Evolutionary conservation across 225 moss, liverwort and hornwort genomes (phyloP), one percentile per base, ranked within the genome.

Genomic region (Marchantia polymorpha): DNA sequence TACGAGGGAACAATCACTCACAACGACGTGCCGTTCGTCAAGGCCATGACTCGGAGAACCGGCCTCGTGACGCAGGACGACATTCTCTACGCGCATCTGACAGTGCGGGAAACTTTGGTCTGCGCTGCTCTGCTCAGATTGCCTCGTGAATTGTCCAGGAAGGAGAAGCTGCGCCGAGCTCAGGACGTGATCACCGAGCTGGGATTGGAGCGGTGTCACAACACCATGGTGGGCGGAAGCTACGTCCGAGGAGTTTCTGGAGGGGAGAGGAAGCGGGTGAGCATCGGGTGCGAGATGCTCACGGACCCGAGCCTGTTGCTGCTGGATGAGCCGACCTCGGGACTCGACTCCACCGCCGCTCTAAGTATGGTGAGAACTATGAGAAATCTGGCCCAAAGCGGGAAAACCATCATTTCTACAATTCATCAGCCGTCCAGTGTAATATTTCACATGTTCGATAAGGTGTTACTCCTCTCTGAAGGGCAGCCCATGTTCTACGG

Each of bases 31-130:
- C 77, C 83, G 12, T 22, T 89, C 78, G 30, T 30, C 23, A 76
- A 76, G 31, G 59, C 76, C 5, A 76, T 76, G 76, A 76, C 60
- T 6, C 76, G 76, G 7, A 76, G 95, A 65, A 93, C 89, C 76
- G 95, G 93, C 13, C 92, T 93, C 48, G 95, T 96, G 15, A 91
- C 90, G 14, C 95, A 93, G 75, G 93, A 96, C 69, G 95, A 96
- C 63, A 82, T 96, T 25, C 84, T 96, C 25, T 91, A 80, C 29
- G 74, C 80, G 12, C 92, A 96, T 68, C 88, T 96, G 22, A 96
- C 95, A 4, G 95, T 96, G 75, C 87, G 90, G 30, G 95, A 96
- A 73, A 96, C 93, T 4, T 85, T 96, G 26, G 81, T 93, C 63
- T 93, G 85, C 39, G 95, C 95, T 19, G 92, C 95, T 11, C 78